Percentiles rank a stretch among this genome's conserved stretches.
These are phyloP conservation scores for Lomentospora prolificans DNA, from an alignment of 2,329 filamentous ascomycete genomes.

Conservation along the genomic window DNA sequence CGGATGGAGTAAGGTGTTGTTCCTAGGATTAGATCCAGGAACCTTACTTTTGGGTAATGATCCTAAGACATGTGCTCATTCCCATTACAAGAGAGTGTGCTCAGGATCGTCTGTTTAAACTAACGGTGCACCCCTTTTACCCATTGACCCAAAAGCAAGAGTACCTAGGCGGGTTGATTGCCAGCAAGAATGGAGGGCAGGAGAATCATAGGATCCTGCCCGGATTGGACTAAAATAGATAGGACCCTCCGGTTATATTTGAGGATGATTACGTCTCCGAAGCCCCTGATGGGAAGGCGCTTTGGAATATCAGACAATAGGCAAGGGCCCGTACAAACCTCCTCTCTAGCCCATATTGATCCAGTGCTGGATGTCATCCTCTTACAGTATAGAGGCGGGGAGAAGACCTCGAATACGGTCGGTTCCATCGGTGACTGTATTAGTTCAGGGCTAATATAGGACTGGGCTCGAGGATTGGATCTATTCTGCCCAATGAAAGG, in stretches of 20 bases:
- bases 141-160: neutral
- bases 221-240: neutral
- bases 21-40: no score
- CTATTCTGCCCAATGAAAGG: no score
- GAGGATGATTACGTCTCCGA: neutral
- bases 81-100: neutral
- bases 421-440: no score
- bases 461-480: no score
- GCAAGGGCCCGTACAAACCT: no score
- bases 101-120: neutral
- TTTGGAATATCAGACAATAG: no score
- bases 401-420: no score
- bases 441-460: no score
- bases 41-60: neutral
- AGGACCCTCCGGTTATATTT: neutral
- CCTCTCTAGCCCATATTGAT: no score
- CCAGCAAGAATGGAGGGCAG: neutral
- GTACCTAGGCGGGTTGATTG: neutral
- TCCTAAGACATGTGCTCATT: neutral
- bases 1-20: neutral
- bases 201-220: neutral
- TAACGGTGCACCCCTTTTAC: neutral
- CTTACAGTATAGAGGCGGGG: no score
- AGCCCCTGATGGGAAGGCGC: neutral
- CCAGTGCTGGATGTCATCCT: no score